Conservation (phyloP, 768 basidiomycete species). For the Hygrocybe punicea region DNA sequence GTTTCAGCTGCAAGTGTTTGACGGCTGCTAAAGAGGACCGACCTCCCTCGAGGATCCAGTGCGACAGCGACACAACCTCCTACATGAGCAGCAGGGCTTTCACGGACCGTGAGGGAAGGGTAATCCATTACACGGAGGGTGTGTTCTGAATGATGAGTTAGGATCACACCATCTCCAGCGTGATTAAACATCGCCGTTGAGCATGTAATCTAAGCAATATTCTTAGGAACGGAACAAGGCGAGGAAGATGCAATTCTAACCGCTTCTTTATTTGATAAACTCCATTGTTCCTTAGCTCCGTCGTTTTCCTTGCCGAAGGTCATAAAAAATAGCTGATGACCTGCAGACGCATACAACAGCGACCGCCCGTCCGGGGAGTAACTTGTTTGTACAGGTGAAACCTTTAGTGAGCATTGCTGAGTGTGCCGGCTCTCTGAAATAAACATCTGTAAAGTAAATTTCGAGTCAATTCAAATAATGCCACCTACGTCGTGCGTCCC, state of each 20-base stretch:
- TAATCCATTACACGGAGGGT: conserved; percentile 68
- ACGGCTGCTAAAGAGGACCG: conserved; percentile 3
- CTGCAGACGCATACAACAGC: conserved; percentile 59
- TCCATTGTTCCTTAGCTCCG: conserved; percentile 48
- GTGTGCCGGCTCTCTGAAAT: conserved; percentile 62
- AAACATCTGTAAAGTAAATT: neutral
- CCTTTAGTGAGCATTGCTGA: conserved; percentile 58
- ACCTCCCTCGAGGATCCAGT: conserved; percentile 77
- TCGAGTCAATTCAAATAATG: neutral
- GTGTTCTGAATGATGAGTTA: conserved; percentile 62
- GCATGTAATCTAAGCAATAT: conserved; percentile 41
- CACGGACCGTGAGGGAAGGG: conserved; percentile 55
- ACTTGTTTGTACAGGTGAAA: conserved; percentile 59
- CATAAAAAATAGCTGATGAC: conserved; percentile 60
- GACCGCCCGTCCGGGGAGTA: conserved; percentile 72
- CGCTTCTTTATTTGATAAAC: conserved; percentile 46
- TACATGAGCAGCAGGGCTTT: conserved; percentile 70
- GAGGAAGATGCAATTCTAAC: conserved; percentile 28
- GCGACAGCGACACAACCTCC: conserved; percentile 76
- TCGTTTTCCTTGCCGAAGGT: conserved; percentile 52
- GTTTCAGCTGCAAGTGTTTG: conserved; percentile 29
- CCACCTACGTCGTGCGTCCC: conserved; percentile 76
- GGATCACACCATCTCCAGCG: conserved; percentile 64
- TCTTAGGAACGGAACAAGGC: conserved; percentile 4
- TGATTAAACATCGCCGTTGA: conserved; percentile 77